Evolutionary conservation across 768 basidiomycete species (phyloP).

Genomic region (Tricholoma matsutake): DNA sequence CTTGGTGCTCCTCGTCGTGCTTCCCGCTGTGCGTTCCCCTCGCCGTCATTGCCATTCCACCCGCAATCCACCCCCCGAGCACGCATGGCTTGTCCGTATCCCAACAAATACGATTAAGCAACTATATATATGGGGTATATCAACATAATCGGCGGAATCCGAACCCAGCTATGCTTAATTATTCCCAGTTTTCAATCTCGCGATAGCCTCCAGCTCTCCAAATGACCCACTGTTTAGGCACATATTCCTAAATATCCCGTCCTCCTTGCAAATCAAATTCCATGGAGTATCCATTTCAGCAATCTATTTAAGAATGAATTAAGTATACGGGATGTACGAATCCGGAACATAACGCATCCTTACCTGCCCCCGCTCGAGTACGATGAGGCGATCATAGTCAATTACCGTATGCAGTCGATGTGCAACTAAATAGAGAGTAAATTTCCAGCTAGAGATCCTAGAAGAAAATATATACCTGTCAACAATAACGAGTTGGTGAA

Average conservation of each 20-base stretch:
- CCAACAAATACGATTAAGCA: too few relatives aligned
- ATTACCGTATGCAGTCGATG: constrained; percentile 76
- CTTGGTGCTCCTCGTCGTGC: too few relatives aligned
- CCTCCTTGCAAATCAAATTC: constrained; percentile 58
- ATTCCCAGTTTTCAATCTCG: constrained; percentile 1
- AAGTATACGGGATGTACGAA: neutral
- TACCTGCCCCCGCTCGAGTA: constrained; percentile 67
- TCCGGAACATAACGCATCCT: constrained; percentile 5
- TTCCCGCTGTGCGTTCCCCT: too few relatives aligned
- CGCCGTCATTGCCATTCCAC: too few relatives aligned
- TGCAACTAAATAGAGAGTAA: constrained; percentile 49
- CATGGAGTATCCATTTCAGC: constrained; percentile 71
- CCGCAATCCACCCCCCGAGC: too few relatives aligned
- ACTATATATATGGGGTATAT: too few relatives aligned
- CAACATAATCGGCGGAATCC: too few relatives aligned
- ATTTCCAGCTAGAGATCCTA: neutral
- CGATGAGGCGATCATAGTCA: constrained; percentile 76
- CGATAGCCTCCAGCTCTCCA: constrained; percentile 19
- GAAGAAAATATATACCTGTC: constrained; percentile 49
- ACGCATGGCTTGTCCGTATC: too few relatives aligned
- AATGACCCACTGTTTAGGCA: constrained; percentile 23
- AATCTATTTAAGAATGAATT: constrained; percentile 31
- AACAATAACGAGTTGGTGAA: constrained; percentile 72
- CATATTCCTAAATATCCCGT: constrained; percentile 42
- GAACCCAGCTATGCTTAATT: too few relatives aligned